Evolutionary conservation across 2,329 filamentous ascomycete species (phyloP), one percentile per base, ranked within the genome.

Genomic region (Diaporthe destruens): DNA sequence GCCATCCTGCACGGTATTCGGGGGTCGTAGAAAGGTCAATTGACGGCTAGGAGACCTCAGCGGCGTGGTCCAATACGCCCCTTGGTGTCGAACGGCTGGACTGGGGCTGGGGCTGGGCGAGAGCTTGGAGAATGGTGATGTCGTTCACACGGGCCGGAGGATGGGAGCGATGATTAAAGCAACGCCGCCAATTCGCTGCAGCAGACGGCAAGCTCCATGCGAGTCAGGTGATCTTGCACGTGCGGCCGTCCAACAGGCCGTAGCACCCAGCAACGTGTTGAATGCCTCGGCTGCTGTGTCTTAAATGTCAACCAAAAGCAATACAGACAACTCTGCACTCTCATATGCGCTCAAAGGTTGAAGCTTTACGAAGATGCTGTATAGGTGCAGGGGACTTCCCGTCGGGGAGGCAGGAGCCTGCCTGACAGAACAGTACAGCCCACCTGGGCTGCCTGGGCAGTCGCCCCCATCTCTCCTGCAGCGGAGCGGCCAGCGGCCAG

Each of bases 1-100:
- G 89, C 89, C 90, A 91, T 91, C 9, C 59, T 81, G 80, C 85
- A 71, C 75, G 77, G 25, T 23, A 4, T 75, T 66, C 75, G 71
- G 74, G 79, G 80, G 80, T 76, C 61, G 18, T 8, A 76, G 79
- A 78, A 76, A 79, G 81, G 81, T 84, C 85, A 86, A 87, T 88
- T 85, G 86, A 75, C 79, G 71, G 73, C 61, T 65, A 36, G 44
- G 61, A 23, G 67, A 71, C 66, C 71, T 74, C 44, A 29, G 47
- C 47, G 25, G 55, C 69, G 39, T 20, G 39, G 42, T 71, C 25
- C 11, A 18, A 44, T 57, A 56, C 32, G 68, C 54, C 56, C 23
- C 18, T 54, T 4, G 54, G 6, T 44, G 11, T 59, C n/a, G n/a
- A 18, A 36, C 53, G 47, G 63, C 29, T 69, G 49, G 56, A 51